Evolutionary conservation across 148 eudicot genomes (phyloP), one percentile per base, ranked within the genome.

Genomic region (Rhododendron mucronatum): DNA sequence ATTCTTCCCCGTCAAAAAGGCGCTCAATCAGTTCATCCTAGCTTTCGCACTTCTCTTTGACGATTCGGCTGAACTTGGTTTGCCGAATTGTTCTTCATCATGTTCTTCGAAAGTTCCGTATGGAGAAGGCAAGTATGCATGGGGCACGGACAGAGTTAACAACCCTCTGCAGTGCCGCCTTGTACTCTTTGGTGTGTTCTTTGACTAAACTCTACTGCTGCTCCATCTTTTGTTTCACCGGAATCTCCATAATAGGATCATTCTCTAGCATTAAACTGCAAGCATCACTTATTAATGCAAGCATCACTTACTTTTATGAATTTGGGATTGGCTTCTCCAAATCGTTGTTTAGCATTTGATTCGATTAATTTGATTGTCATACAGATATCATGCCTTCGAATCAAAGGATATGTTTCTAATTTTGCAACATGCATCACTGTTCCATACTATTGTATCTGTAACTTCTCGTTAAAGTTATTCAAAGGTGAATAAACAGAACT

Each of bases 11-110:
- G 87, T 95, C 94, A 41, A 94, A 93, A 48, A 95, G 93, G 20
- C 91, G 95, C 51, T 94, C 91, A 18, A 93, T 92, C 88, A 94
- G 55, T 48, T 95, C 95, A 85, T 93, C 95, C 98, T 98, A 94
- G 85, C 88, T 93, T 73, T 97, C 96, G 88, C 80, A 88, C 82
- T 89, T 82, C 87, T 83, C 33, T 88, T 87, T 5, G 94, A 90
- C 14, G 94, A 90, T 74, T 87, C 93, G 4, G 87, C 37, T 2
- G 88, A 78, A 79, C 50, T 77, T 18, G 93, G 86, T 85, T 67
- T 81, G 16, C 85, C 87, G 1, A 94, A 90, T 63, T 87, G 89
- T 83, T 93, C 92, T 83, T 93, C 92, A 26, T 92, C 93, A 7
- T 16, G 71, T 1, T 91, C 93, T 21, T 91, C 93, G 61, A 97